These are phyloP conservation scores for Senecio squalidus DNA, from an alignment of 140 eudicot species.

Conservation along the genomic window DNA sequence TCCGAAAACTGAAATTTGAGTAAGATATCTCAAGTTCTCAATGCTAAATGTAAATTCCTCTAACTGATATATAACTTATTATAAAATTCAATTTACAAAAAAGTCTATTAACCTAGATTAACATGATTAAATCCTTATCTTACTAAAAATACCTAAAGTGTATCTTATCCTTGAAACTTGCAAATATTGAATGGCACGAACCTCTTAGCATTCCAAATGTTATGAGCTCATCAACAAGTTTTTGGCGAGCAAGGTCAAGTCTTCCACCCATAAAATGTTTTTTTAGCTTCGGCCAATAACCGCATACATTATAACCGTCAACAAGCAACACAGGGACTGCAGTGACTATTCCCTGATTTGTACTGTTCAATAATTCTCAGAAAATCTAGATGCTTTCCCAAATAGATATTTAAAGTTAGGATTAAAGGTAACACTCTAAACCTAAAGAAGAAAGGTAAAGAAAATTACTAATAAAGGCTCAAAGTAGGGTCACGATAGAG, in stretches of 20 bases:
- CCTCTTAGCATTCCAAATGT: slow-evolving; percentile 85
- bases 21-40: no score
- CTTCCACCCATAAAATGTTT: slow-evolving; percentile 79
- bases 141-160: no score
- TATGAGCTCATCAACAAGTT: slow-evolving; percentile 77
- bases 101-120: no score
- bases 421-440: background rate
- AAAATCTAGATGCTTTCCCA: slow-evolving; percentile 2
- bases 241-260: slow-evolving; percentile 87
- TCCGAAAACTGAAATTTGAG: no score
- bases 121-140: no score
- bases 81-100: no score
- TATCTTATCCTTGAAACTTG: no score
- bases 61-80: no score
- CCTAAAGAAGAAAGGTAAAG: slow-evolving; percentile 10
- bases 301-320: slow-evolving; percentile 96
- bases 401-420: background rate
- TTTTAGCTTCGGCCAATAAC: slow-evolving; percentile 92
- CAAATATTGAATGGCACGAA: slow-evolving; percentile 27
- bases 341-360: slow-evolving; percentile 59
- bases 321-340: slow-evolving; percentile 86
- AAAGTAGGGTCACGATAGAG: slow-evolving; percentile 72
- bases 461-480: slow-evolving; percentile 63
- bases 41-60: no score
- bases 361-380: slow-evolving; percentile 44